Conservation (phyloP, 2,329 filamentous ascomycete genomes). For the Stachybotrys echinatus region DNA sequence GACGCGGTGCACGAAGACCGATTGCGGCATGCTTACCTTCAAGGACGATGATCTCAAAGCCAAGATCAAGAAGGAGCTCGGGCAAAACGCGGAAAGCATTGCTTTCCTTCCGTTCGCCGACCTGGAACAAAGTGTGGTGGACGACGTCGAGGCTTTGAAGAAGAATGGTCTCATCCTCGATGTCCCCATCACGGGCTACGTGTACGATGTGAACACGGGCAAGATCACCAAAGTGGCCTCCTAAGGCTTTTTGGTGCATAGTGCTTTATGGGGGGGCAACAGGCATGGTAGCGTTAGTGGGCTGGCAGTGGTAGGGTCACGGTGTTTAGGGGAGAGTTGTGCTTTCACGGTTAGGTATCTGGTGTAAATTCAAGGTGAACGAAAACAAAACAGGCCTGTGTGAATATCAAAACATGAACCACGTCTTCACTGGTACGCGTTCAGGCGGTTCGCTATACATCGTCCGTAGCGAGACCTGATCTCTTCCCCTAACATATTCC, state of each 20-base stretch:
- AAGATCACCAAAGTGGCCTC: slow-evolving; percentile 30
- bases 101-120: slow-evolving; percentile 64
- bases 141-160: slow-evolving; percentile 62
- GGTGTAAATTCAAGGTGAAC: too few species aligned
- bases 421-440: too few species aligned
- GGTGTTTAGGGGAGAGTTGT: too few species aligned
- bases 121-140: slow-evolving; percentile 56
- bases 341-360: too few species aligned
- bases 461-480: too few species aligned
- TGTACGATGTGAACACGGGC: slow-evolving; percentile 75
- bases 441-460: too few species aligned
- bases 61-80: slow-evolving; percentile 55
- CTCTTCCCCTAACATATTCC: too few species aligned
- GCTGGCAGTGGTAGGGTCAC: too few species aligned
- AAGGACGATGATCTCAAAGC: slow-evolving; percentile 50
- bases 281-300: too few species aligned
- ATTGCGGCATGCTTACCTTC: slow-evolving; percentile 61
- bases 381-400: too few species aligned
- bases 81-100: slow-evolving; percentile 41
- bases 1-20: slow-evolving; percentile 19
- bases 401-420: too few species aligned
- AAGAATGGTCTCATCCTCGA: slow-evolving; percentile 54
- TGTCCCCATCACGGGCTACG: slow-evolving; percentile 63
- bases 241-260: not conserved
- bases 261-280: too few species aligned